Percentiles rank a stretch among this genome's conserved stretches.
Conservation (phyloP, 1,284 basidiomycete species). For the Apiotrichum domesticum region DNA sequence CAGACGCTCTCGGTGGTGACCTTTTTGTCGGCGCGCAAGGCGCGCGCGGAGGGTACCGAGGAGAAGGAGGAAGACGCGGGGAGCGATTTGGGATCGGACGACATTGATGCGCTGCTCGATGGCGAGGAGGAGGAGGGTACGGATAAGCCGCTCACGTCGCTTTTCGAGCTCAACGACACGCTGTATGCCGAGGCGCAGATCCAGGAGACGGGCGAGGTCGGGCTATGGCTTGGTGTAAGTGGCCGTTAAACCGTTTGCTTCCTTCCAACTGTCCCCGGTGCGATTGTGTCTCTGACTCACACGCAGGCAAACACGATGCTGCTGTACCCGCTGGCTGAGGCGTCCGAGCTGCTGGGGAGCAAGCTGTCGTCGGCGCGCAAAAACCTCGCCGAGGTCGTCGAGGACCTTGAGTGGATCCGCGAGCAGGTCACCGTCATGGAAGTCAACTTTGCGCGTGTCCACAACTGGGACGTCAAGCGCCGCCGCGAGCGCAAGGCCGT, state of each 20-base stretch:
- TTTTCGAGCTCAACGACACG: slow-evolving; percentile 95
- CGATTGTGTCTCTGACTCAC: too few relatives aligned
- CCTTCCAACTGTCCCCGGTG: too few relatives aligned
- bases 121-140: slow-evolving; percentile 45
- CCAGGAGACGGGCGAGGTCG: slow-evolving; percentile 80
- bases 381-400: slow-evolving; percentile 63
- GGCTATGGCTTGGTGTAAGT: slow-evolving; percentile 92
- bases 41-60: slow-evolving; percentile 38
- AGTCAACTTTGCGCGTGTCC: slow-evolving; percentile 92
- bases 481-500: slow-evolving; percentile 16
- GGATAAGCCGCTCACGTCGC: slow-evolving; percentile 61
- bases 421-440: slow-evolving; percentile 98
- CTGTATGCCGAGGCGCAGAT: slow-evolving; percentile 86
- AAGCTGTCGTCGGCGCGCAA: slow-evolving; percentile 74
- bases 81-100: slow-evolving; percentile 46
- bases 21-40: slow-evolving; percentile 67
- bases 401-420: slow-evolving; percentile 87
- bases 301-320: slow-evolving; percentile 93
- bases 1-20: slow-evolving; percentile 89
- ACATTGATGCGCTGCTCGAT: slow-evolving; percentile 48
- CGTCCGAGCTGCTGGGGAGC: slow-evolving; percentile 64
- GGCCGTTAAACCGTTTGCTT: too few relatives aligned
- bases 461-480: slow-evolving; percentile 59
- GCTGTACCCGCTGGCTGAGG: slow-evolving; percentile 80
- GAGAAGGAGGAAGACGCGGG: slow-evolving; percentile 40